Base-by-base conservation (phyloP, 768 basidiomycete species). In the Clathrus columnatus region DNA sequence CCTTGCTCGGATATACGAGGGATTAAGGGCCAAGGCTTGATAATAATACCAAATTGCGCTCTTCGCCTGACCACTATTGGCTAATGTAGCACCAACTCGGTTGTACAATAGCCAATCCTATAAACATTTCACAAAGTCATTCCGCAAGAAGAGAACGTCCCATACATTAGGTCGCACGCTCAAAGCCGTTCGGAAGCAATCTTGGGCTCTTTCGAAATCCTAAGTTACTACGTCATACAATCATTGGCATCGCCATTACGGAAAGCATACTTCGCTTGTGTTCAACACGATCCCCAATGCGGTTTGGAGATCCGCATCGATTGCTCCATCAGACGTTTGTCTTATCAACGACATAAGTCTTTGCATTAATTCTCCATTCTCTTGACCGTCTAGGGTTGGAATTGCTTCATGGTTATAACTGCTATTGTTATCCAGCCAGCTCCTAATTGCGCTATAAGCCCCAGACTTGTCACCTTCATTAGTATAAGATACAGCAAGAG, bases 251-350 rank as follows among this genome's bases (percentile, higher is more conserved):
- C 14, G 20, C 14, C 18, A 1, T 26, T 20, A 26, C 32, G 18
- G 1, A 48, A 41, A 4, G 62, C 73, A 23, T 58, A 90, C 91
- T 75, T 96, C 95, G 56, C 84, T 91, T 7, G 88, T 82, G 68
- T 96, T 98, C 67, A 99, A 77, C 63, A 98, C 65, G 36, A 98
- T 87, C 4, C 92, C 95, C 49, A 99, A 75, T 4, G 92, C 96
- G 48, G 98, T 83, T 71, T 99, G 96, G 26, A 94, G 83, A 67
- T 99, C 95, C 7, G 95, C 85, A 67, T 99, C 96, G 21, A 98
- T 78, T 51, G 75, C 75, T 3, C 76, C 80, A 41, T 71, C 73
- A 18, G 72, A 71, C 59, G 78, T 74, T 59, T 73, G 74, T 61
- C 83, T 75, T 41, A 85, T 94, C 78, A 97, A 85, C 16, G 73